Base-by-base conservation (phyloP, 2,329 filamentous ascomycete genomes). In the Oidium heveae region DNA sequence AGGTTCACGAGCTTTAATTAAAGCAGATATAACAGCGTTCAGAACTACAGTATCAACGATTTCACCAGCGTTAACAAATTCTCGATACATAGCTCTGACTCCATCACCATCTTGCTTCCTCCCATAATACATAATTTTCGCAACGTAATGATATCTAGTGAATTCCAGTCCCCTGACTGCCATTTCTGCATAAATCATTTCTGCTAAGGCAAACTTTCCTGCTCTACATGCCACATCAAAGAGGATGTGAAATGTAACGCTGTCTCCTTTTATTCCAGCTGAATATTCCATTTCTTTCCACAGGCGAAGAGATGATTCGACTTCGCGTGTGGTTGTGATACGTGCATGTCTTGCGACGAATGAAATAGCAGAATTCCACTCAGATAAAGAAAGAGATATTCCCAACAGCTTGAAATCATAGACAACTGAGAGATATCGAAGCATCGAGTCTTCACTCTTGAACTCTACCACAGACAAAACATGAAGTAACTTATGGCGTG, bases 281-380 rank as follows among this genome's bases (percentile, higher is more conserved):
- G 77, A 69, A 50, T 76, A 73, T 66, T 98, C 91, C 87, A 96
- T 96, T 61, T 91, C 80, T 59, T 77, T 79, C 88, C 89, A 98
- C 24, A 93, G 68, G 51, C 78, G 75, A 49, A 98, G 71, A 0
- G 85, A 80, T 5, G 77, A 74, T 66, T 84, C 71, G 46, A 85
- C 67, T 65, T 87, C 74, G 43, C 73, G 62, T 47, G 74, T 71
- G 49, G 76, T 72, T 41, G 79, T 71, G 12, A 63, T 70, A 9
- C 75, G 71, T 58, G 82, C 77, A 60, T 84, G 86, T 55, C 82
- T 79, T 39, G 82, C 81, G 10, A 84, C 83, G 62, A 93, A 83
- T 20, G 82, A 75, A 53, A 95, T 77, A 39, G 87, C 88, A 41
- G 78, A 79, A 57, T 85, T 94, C 88, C 88, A 98, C 63, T 94